Evolutionary conservation across 202 grass and related monocot genomes (phyloP).

Genomic region (Eragrostis tef): DNA sequence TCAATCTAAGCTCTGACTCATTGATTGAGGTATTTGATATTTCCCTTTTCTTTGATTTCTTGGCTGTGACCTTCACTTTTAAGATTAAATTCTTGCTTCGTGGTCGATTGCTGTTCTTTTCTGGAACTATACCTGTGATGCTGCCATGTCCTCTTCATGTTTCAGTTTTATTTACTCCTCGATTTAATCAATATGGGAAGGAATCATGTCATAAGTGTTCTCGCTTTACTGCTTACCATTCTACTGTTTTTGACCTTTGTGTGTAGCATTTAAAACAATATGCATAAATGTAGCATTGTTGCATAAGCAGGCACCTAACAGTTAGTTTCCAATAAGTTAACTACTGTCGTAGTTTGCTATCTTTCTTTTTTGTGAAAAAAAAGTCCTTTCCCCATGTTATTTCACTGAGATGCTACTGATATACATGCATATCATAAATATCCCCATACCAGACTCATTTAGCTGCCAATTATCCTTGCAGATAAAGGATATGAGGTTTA

Average conservation of each 20-base stretch:
- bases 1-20: constrained; percentile 67
- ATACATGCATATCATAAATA: constrained; percentile 2
- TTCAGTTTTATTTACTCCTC: constrained; percentile 8
- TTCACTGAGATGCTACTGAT: constrained; percentile 10
- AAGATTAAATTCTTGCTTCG: constrained; percentile 1
- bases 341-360: constrained; percentile 15
- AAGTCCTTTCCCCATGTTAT: neutral
- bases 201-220: neutral
- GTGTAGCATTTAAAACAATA: constrained; percentile 8
- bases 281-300: constrained; percentile 3
- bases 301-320: constrained; percentile 16
- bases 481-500: constrained; percentile 76
- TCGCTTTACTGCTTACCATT: neutral
- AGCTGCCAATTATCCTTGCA: constrained; percentile 27
- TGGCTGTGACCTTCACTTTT: constrained; percentile 16
- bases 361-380: neutral
- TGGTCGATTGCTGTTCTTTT: constrained; percentile 12
- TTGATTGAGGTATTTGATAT: constrained; percentile 72
- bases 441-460: constrained; percentile 18
- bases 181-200: neutral
- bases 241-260: neutral
- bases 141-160: constrained; percentile 12
- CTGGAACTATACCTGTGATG: constrained; percentile 12
- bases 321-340: neutral
- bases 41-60: neutral